Conservation (phyloP, 2,329 filamentous ascomycete species). For the Alternaria postmessia region DNA sequence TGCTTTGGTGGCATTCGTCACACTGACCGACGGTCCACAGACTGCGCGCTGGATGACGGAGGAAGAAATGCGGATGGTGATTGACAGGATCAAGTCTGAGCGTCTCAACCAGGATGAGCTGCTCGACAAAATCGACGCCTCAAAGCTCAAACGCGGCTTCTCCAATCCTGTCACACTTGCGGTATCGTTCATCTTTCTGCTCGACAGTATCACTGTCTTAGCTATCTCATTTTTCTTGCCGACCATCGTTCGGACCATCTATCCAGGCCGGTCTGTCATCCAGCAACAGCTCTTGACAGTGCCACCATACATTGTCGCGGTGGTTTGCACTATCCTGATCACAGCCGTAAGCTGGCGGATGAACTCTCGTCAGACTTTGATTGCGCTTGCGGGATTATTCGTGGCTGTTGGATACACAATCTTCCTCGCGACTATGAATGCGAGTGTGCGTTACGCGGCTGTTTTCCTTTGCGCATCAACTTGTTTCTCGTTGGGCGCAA, state of each 20-base stretch:
- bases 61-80: constrained; percentile 69
- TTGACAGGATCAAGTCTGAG: constrained; percentile 71
- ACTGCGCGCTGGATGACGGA: constrained; percentile 68
- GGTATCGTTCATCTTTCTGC: constrained; percentile 64
- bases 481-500: constrained; percentile 66
- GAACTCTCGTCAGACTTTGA: constrained; percentile 65
- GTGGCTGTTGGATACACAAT: constrained; percentile 73
- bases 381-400: constrained; percentile 64
- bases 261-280: constrained; percentile 62
- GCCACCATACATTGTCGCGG: constrained; percentile 71
- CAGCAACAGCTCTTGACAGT: constrained; percentile 72
- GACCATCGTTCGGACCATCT: constrained; percentile 72
- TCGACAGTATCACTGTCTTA: constrained; percentile 73
- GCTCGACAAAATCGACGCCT: constrained; percentile 67
- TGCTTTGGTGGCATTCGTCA: constrained; percentile 65
- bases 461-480: constrained; percentile 71
- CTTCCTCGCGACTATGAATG: constrained; percentile 64
- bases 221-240: constrained; percentile 72
- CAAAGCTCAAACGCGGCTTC: constrained; percentile 67
- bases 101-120: constrained; percentile 66
- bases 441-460: constrained; percentile 67
- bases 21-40: constrained; percentile 71
- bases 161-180: constrained; percentile 66
- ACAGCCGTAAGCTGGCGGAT: constrained; percentile 66
- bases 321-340: constrained; percentile 67